Conservation (phyloP, 2,329 filamentous ascomycete genomes). For the Monilinia aucupariae region DNA sequence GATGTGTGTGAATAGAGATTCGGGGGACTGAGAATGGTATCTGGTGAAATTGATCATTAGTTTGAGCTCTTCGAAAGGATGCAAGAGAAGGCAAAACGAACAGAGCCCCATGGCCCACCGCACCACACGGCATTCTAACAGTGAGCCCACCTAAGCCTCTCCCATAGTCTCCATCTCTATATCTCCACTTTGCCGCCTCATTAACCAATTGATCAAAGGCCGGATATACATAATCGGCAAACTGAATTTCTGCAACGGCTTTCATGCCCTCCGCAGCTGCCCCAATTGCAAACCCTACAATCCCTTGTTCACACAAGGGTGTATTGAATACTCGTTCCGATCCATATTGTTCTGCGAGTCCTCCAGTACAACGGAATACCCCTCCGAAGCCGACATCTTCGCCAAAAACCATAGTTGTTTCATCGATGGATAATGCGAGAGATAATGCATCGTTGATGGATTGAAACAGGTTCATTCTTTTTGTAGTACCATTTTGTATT, state of each 20-base stretch:
- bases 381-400: slow-evolving; percentile 97
- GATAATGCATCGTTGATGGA: slow-evolving; percentile 86
- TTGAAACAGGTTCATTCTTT: slow-evolving; percentile 89
- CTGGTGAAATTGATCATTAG: slow-evolving; percentile 31
- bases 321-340: slow-evolving; percentile 92
- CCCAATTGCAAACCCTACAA: slow-evolving; percentile 89
- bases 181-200: slow-evolving; percentile 67
- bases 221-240: slow-evolving; percentile 72
- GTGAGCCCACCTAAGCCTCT: slow-evolving; percentile 59
- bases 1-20: slow-evolving; percentile 65
- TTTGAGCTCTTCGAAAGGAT: background rate
- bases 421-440: slow-evolving; percentile 75
- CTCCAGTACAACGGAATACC: slow-evolving; percentile 92
- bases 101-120: slow-evolving; percentile 66
- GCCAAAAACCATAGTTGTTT: slow-evolving; percentile 84
- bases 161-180: slow-evolving; percentile 55
- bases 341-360: slow-evolving; percentile 81
- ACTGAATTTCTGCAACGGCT: slow-evolving; percentile 83
- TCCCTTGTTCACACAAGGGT: slow-evolving; percentile 87
- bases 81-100: slow-evolving; percentile 35
- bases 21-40: slow-evolving; percentile 69
- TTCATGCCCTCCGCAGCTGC: slow-evolving; percentile 86
- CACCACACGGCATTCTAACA: slow-evolving; percentile 66
- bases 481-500: slow-evolving; percentile 63
- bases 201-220: slow-evolving; percentile 76